These are phyloP conservation scores for Spathaspora jeffriesii DNA, from an alignment of 1,139 yeast genomes.

Conservation along the genomic window DNA sequence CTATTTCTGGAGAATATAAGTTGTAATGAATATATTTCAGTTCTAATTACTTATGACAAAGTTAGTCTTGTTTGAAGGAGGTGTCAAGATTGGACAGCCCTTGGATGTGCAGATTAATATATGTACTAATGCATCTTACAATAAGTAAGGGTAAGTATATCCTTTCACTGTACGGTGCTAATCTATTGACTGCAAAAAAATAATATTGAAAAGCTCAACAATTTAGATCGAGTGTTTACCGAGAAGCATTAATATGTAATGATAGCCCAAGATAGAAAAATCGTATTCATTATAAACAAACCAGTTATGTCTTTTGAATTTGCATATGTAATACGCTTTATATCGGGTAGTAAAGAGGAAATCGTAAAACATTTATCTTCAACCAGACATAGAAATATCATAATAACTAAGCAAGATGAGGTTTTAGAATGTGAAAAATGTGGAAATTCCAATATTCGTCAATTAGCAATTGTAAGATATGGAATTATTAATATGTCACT, in stretches of 20 bases:
- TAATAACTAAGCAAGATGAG: constrained; percentile 34
- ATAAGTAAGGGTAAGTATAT: too few species aligned
- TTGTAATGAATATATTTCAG: too few species aligned
- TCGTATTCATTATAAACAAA: too few species aligned
- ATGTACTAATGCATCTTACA: background rate
- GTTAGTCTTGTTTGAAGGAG: constrained; percentile 67
- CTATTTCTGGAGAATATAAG: too few species aligned
- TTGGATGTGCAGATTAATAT: constrained; percentile 57
- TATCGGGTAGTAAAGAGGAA: constrained; percentile 16
- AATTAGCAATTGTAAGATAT: constrained; percentile 49
- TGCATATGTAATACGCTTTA: constrained; percentile 33
- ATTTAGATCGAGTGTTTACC: too few species aligned
- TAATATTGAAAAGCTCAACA: background rate
- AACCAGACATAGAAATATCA: constrained; percentile 55
- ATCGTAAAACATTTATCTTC: constrained; percentile 48
- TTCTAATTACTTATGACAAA: too few species aligned
- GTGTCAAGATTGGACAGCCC: constrained; percentile 69
- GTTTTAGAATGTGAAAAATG: constrained; percentile 58
- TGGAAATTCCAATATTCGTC: constrained; percentile 54
- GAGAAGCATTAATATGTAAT: too few species aligned
- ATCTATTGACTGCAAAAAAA: too few species aligned
- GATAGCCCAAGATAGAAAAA: too few species aligned
- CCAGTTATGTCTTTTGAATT: constrained; percentile 8
- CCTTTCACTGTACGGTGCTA: too few species aligned
- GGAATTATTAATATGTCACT: constrained; percentile 58